Evolutionary conservation across 2,329 filamentous ascomycete species (phyloP).

Genomic region (Grosmannia penicillata): DNA sequence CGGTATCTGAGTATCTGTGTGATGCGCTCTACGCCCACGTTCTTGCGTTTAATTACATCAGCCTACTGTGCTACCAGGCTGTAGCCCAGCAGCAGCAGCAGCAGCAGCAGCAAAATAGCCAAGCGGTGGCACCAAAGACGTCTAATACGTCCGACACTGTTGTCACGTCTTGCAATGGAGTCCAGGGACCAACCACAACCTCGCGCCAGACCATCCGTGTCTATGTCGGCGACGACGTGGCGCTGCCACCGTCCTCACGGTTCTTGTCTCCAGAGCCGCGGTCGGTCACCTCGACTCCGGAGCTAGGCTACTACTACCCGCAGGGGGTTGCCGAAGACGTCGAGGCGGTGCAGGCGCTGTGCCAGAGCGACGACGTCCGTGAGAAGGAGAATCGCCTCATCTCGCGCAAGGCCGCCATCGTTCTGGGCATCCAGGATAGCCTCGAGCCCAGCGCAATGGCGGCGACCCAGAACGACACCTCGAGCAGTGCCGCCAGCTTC

Average conservation of each 20-base stretch:
- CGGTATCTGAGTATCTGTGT: slow-evolving; percentile 38
- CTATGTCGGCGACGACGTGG: slow-evolving; percentile 6
- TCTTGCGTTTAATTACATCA: slow-evolving; percentile 43
- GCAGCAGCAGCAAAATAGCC: too few relatives aligned
- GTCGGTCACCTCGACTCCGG: neutral
- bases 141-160: neutral
- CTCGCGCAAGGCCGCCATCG: slow-evolving; percentile 11
- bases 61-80: slow-evolving; percentile 16
- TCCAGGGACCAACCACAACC: neutral
- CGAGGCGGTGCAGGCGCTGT: too few relatives aligned
- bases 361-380: too few relatives aligned
- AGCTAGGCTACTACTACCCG: neutral
- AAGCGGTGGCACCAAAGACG: too few relatives aligned
- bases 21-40: slow-evolving; percentile 45
- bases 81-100: neutral
- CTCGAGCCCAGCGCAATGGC: neutral
- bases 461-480: neutral
- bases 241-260: neutral
- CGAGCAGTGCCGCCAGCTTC: neutral
- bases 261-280: neutral
- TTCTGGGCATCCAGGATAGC: slow-evolving; percentile 8
- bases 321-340: neutral
- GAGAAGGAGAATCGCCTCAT: slow-evolving; percentile 8
- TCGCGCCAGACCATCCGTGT: slow-evolving; percentile 8
- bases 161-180: neutral